These are phyloP conservation scores for Curvularia spicifera DNA, from an alignment of 2,329 filamentous ascomycete species.

Conservation along the genomic window DNA sequence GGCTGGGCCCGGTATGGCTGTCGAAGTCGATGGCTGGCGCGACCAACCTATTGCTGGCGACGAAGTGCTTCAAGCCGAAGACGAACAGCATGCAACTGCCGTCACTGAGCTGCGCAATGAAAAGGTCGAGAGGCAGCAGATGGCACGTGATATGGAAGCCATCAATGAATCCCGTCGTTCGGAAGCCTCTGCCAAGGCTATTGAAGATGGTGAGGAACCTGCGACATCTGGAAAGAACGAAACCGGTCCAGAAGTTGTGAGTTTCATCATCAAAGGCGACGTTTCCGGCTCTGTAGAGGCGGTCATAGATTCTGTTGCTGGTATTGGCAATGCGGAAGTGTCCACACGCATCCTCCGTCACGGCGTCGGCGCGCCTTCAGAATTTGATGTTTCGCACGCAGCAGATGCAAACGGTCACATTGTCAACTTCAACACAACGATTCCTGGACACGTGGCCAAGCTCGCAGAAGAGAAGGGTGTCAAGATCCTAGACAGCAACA, in stretches of 20 bases:
- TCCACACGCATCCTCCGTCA: conserved; percentile 77
- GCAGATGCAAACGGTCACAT: conserved; percentile 76
- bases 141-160: conserved; percentile 73
- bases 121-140: conserved; percentile 69
- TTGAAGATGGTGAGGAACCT: conserved; percentile 27
- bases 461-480: conserved; percentile 76
- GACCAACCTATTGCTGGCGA: conserved; percentile 86
- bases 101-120: conserved; percentile 80
- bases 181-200: conserved; percentile 51
- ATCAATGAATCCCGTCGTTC: conserved; percentile 71
- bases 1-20: conserved; percentile 85
- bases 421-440: conserved; percentile 81
- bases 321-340: conserved; percentile 85
- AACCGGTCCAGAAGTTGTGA: conserved; percentile 64
- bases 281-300: conserved; percentile 95
- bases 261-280: conserved; percentile 90
- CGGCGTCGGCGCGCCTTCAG: conserved; percentile 76
- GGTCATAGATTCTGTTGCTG: conserved; percentile 75
- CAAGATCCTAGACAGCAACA: conserved; percentile 79
- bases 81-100: conserved; percentile 77
- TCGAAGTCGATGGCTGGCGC: conserved; percentile 94
- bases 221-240: conserved; percentile 51
- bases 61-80: conserved; percentile 80
- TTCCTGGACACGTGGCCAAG: conserved; percentile 71
- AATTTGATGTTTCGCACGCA: conserved; percentile 90